Conservation (phyloP, 768 basidiomycete species). For the Tulasnella sp. region DNA sequence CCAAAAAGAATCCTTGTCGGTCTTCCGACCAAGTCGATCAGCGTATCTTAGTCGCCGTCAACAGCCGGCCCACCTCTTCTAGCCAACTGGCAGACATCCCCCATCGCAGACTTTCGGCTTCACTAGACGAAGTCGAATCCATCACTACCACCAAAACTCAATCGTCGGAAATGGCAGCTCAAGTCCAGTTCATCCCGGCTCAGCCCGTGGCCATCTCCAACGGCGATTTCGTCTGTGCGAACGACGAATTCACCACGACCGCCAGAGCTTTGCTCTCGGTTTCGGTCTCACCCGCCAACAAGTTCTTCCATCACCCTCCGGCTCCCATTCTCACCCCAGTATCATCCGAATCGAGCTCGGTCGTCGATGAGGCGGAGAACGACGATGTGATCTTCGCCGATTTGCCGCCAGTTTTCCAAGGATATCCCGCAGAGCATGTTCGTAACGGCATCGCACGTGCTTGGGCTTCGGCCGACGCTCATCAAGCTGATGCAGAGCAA, state of each 20-base stretch:
- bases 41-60: slow-evolving; percentile 33
- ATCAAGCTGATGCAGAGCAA: slow-evolving; percentile 71
- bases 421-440: slow-evolving; percentile 70
- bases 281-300: background rate
- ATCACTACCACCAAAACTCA: background rate
- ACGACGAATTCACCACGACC: background rate
- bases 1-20: slow-evolving; percentile 35
- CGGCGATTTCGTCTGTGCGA: slow-evolving; percentile 7
- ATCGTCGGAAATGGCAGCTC: background rate
- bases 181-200: slow-evolving; percentile 9
- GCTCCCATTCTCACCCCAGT: slow-evolving; percentile 18
- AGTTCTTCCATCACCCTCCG: background rate
- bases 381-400: slow-evolving; percentile 52
- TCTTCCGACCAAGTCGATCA: slow-evolving; percentile 34
- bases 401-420: slow-evolving; percentile 63
- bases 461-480: slow-evolving; percentile 23
- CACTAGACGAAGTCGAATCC: slow-evolving; percentile 4
- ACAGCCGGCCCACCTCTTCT: slow-evolving; percentile 32
- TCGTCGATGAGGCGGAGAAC: background rate
- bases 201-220: background rate
- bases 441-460: slow-evolving; percentile 56
- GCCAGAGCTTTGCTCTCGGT: background rate
- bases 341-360: slow-evolving; percentile 12
- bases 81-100: slow-evolving; percentile 7
- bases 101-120: slow-evolving; percentile 27